Evolutionary conservation across 202 grass and related monocot genomes (phyloP).

Genomic region (Saccharum hybrid): DNA sequence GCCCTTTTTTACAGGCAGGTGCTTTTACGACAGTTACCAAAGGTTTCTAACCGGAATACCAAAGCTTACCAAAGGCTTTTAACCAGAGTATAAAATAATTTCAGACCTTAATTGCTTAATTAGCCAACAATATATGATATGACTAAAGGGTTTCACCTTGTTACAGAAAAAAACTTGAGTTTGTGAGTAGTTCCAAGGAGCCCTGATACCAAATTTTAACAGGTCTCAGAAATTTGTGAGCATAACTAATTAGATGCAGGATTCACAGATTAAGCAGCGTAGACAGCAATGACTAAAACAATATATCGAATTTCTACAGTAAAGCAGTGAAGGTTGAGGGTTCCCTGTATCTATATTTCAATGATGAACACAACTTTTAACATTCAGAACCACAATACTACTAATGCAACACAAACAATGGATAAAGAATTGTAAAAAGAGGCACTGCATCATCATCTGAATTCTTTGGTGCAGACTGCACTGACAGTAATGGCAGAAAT

Average conservation of each 20-base stretch:
- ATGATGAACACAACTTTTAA: constrained; percentile 19
- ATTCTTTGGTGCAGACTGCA: constrained; percentile 27
- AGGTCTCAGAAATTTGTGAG: constrained; percentile 7
- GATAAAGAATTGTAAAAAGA: neutral
- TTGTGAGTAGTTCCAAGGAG: neutral
- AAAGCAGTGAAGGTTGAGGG: neutral
- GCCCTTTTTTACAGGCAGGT: neutral
- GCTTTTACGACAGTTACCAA: neutral
- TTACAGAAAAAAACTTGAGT: constrained; percentile 1
- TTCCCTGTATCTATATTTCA: neutral
- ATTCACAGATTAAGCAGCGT: neutral
- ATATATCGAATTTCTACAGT: neutral
- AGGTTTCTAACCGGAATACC: neutral
- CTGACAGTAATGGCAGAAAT: constrained; percentile 2
- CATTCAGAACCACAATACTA: constrained; percentile 7
- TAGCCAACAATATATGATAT: neutral
- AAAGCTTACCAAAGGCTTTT: too few species aligned
- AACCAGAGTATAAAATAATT: neutral
- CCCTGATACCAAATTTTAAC: neutral
- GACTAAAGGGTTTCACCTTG: neutral
- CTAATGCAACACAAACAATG: constrained; percentile 13
- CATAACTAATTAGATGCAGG: constrained; percentile 17
- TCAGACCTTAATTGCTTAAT: neutral
- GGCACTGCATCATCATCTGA: neutral
- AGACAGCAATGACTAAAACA: constrained; percentile 1